phyloP scores from a whole-genome alignment of 2,329 filamentous ascomycete species.

The Xylaria sp. region DNA sequence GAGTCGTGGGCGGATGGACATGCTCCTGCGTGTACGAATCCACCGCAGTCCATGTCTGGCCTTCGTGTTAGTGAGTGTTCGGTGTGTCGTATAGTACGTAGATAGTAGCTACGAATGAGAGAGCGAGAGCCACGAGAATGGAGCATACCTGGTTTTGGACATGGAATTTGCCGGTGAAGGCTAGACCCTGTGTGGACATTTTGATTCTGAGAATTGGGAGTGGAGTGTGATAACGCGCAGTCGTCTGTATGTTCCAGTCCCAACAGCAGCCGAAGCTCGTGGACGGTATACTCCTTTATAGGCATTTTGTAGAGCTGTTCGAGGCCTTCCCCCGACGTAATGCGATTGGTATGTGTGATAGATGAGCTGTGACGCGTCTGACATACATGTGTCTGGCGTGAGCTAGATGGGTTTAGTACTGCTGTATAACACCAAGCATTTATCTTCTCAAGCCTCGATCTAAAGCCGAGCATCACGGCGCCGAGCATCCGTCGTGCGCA shows the following conservation, averaged over 20 bases:
- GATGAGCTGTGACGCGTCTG: background rate
- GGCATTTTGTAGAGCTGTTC: conserved; percentile 8
- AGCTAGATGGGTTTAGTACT: background rate
- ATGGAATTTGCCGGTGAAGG: conserved; percentile 4
- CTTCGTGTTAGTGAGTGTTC: background rate
- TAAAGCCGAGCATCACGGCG: background rate
- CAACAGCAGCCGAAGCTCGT: conserved; percentile 23
- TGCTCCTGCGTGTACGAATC: conserved; percentile 21
- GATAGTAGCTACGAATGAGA: background rate
- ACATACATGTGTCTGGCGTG: background rate
- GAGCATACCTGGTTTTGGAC: conserved; percentile 22
- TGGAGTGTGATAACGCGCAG: conserved; percentile 1
- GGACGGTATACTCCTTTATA: conserved; percentile 28
- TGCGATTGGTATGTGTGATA: background rate
- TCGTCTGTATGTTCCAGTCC: conserved; percentile 21
- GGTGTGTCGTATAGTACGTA: background rate
- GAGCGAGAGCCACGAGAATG: too few relatives aligned
- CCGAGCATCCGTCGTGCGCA: background rate
- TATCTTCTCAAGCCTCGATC: conserved; percentile 4
- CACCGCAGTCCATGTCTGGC: conserved; percentile 24
- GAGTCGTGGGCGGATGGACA: conserved; percentile 13
- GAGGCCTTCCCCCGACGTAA: background rate
- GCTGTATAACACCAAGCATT: too few relatives aligned
- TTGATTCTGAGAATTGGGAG: conserved; percentile 1
- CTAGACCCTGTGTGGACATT: conserved; percentile 23